Evolutionary conservation across 306 rosid genomes (phyloP).

Genomic region (Cucurbita pepo): DNA sequence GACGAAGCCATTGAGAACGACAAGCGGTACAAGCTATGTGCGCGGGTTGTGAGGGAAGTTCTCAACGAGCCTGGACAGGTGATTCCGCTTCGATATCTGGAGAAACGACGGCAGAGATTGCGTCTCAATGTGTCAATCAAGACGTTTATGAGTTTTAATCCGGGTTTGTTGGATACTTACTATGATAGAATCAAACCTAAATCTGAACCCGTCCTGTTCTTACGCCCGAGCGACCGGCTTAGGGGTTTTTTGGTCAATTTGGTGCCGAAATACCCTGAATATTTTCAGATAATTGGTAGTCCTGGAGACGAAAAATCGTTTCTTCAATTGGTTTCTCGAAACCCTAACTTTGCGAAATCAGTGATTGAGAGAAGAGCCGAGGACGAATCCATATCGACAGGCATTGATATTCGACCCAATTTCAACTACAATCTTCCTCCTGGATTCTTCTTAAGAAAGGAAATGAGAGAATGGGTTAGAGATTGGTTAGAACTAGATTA

Average conservation of each 20-base stretch:
- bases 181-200: slow-evolving; percentile 60
- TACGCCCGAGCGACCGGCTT: slow-evolving; percentile 33
- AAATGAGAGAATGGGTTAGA: slow-evolving; percentile 88
- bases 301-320: slow-evolving; percentile 59
- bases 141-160: slow-evolving; percentile 45
- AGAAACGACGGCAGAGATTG: slow-evolving; percentile 62
- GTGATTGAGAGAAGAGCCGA: slow-evolving; percentile 64
- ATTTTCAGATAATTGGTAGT: slow-evolving; percentile 48
- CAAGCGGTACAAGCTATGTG: slow-evolving; percentile 40
- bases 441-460: slow-evolving; percentile 61
- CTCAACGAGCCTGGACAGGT: slow-evolving; percentile 47
- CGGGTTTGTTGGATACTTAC: slow-evolving; percentile 47
- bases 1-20: slow-evolving; percentile 64
- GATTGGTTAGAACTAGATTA: slow-evolving; percentile 85
- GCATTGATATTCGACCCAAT: slow-evolving; percentile 67
- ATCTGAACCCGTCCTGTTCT: slow-evolving; percentile 37
- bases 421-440: slow-evolving; percentile 48
- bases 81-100: slow-evolving; percentile 42
- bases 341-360: slow-evolving; percentile 58
- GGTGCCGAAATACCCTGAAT: slow-evolving; percentile 61
- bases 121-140: slow-evolving; percentile 28
- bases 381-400: slow-evolving; percentile 36
- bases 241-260: slow-evolving; percentile 45
- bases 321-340: slow-evolving; percentile 58
- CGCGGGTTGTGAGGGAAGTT: slow-evolving; percentile 49